Percentiles rank a stretch among this genome's conserved stretches.
These are phyloP conservation scores for Cubamyces sp. DNA, from an alignment of 768 basidiomycete species.

Conservation along the genomic window DNA sequence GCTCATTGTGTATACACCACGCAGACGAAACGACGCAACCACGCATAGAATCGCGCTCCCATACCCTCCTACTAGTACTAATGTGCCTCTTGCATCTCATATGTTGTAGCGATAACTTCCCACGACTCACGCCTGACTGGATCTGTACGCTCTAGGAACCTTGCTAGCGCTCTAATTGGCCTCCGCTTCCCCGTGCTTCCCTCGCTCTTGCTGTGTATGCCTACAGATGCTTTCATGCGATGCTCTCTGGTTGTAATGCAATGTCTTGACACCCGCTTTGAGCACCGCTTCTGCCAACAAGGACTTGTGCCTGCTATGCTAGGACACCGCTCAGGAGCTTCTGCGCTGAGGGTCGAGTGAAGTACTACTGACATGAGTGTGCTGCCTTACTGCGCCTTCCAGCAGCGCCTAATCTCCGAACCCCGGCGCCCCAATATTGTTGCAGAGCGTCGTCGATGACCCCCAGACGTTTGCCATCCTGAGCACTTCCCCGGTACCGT, in stretches of 20 bases:
- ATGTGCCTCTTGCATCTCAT: background rate
- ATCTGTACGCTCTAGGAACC: slow-evolving; percentile 19
- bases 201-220: slow-evolving; percentile 22
- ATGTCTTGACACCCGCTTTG: slow-evolving; percentile 3
- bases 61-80: slow-evolving; percentile 3
- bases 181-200: slow-evolving; percentile 3
- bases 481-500: slow-evolving; percentile 15
- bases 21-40: background rate
- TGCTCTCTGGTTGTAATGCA: slow-evolving; percentile 17
- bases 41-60: background rate
- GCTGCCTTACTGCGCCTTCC: slow-evolving; percentile 11
- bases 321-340: slow-evolving; percentile 9
- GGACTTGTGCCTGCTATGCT: slow-evolving; percentile 9
- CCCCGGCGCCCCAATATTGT: slow-evolving; percentile 6
- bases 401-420: slow-evolving; percentile 22
- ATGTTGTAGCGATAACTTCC: slow-evolving; percentile 14
- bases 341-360: slow-evolving; percentile 3
- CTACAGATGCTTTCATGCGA: slow-evolving; percentile 25
- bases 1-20: background rate
- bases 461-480: background rate
- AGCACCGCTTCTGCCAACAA: slow-evolving; percentile 6
- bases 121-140: slow-evolving; percentile 17
- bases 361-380: background rate
- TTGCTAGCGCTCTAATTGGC: background rate
- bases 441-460: slow-evolving; percentile 1